Conservation (phyloP, 2,329 filamentous ascomycete species). For the Hypoxylon sp. region DNA sequence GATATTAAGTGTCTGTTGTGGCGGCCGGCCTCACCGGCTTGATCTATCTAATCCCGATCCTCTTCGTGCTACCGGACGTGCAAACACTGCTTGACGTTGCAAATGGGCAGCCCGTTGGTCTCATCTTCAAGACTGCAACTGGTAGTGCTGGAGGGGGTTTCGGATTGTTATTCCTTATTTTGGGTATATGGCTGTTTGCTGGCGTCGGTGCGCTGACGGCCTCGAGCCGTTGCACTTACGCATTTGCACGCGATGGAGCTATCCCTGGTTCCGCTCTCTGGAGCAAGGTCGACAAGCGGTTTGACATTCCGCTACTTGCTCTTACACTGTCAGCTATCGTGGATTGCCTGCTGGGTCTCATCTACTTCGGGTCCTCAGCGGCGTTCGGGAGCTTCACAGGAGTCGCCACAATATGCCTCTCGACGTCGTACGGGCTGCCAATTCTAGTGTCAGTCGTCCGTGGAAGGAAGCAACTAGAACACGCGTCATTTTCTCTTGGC, state of each 20-base stretch:
- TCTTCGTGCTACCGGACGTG: constrained; percentile 81
- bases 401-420: constrained; percentile 83
- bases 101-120: constrained; percentile 80
- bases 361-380: constrained; percentile 82
- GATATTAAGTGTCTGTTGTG: constrained; percentile 66
- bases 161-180: constrained; percentile 78
- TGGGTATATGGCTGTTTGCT: constrained; percentile 82
- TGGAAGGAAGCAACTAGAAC: constrained; percentile 72
- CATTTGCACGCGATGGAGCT: constrained; percentile 80
- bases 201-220: constrained; percentile 81
- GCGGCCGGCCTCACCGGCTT: constrained; percentile 75
- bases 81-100: constrained; percentile 72
- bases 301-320: constrained; percentile 78
- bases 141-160: constrained; percentile 80
- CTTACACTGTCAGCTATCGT: constrained; percentile 76
- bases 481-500: constrained; percentile 77
- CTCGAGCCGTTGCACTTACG: constrained; percentile 79
- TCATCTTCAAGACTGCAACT: constrained; percentile 81
- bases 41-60: constrained; percentile 77
- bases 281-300: constrained; percentile 72
- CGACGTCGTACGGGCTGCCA: constrained; percentile 79
- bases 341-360: constrained; percentile 78
- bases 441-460: constrained; percentile 78
- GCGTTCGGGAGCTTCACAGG: constrained; percentile 86
- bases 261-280: constrained; percentile 77